Evolutionary conservation across 768 basidiomycete genomes (phyloP).

Genomic region (Auricularia sp.): DNA sequence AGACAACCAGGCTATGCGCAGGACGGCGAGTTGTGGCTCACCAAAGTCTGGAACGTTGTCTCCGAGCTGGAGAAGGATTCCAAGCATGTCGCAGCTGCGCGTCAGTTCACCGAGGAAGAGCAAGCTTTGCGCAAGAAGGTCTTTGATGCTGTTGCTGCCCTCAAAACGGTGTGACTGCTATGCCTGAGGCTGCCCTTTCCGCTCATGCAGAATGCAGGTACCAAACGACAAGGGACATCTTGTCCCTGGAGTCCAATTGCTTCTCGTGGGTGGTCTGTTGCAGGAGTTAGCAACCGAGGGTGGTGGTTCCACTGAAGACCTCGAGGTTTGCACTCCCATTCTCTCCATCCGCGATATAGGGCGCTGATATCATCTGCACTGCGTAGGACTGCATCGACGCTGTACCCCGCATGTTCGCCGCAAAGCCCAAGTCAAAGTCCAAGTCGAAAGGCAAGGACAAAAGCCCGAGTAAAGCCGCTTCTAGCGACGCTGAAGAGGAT

Average conservation of each 20-base stretch:
- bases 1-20: slow-evolving; percentile 54
- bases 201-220: slow-evolving; percentile 19
- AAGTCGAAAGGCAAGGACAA: slow-evolving; percentile 10
- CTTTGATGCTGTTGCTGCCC: slow-evolving; percentile 15
- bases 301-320: slow-evolving; percentile 36
- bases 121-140: slow-evolving; percentile 35
- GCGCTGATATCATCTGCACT: background rate
- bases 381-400: slow-evolving; percentile 50
- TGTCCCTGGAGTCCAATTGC: slow-evolving; percentile 58
- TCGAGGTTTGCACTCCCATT: slow-evolving; percentile 41
- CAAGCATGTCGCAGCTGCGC: slow-evolving; percentile 52
- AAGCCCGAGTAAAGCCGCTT: slow-evolving; percentile 14
- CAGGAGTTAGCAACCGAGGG: slow-evolving; percentile 59
- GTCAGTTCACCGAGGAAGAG: slow-evolving; percentile 48
- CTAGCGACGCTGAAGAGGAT: slow-evolving; percentile 26
- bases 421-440: background rate
- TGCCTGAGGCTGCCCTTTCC: background rate
- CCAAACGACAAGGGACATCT: slow-evolving; percentile 36
- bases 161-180: slow-evolving; percentile 17
- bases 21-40: slow-evolving; percentile 73
- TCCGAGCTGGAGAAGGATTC: slow-evolving; percentile 44
- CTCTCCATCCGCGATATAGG: background rate
- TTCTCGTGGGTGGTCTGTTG: slow-evolving; percentile 60
- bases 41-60: slow-evolving; percentile 40
- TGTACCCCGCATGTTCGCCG: slow-evolving; percentile 42